Percentiles rank a stretch among this genome's conserved stretches.
These are phyloP conservation scores for Passalora sequoiae DNA, from an alignment of 2,329 filamentous ascomycete genomes.

Conservation along the genomic window DNA sequence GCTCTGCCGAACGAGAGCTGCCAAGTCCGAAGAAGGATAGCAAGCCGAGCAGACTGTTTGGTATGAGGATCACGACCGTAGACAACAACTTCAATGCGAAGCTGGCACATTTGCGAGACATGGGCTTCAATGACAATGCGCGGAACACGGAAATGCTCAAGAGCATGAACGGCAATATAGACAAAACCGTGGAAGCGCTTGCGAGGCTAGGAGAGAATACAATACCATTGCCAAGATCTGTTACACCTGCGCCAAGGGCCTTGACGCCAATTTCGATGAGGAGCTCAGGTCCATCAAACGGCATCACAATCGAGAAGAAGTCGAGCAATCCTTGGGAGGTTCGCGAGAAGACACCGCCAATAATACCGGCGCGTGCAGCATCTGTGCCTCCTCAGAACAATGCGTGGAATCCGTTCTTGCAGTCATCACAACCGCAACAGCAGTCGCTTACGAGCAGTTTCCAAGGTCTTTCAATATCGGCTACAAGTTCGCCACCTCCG, in stretches of 20 bases:
- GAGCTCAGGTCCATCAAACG: slow-evolving; percentile 38
- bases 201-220: slow-evolving; percentile 72
- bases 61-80: slow-evolving; percentile 48
- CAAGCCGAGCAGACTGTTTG: slow-evolving; percentile 48
- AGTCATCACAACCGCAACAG: slow-evolving; percentile 26
- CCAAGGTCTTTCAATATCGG: slow-evolving; percentile 64
- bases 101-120: slow-evolving; percentile 70
- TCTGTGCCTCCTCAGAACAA: slow-evolving; percentile 34
- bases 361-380: slow-evolving; percentile 31
- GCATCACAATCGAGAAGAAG: slow-evolving; percentile 40
- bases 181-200: slow-evolving; percentile 78
- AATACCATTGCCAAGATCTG: slow-evolving; percentile 35
- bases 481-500: slow-evolving; percentile 10
- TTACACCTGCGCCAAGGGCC: slow-evolving; percentile 29
- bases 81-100: slow-evolving; percentile 68
- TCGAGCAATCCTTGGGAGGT: slow-evolving; percentile 43
- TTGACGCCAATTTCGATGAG: slow-evolving; percentile 44
- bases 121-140: slow-evolving; percentile 84
- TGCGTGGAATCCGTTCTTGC: slow-evolving; percentile 66
- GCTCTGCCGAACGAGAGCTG: slow-evolving; percentile 13
- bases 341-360: slow-evolving; percentile 32
- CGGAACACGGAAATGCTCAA: slow-evolving; percentile 77
- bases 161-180: slow-evolving; percentile 76
- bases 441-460: slow-evolving; percentile 46
- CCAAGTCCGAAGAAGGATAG: slow-evolving; percentile 39